phyloP scores from a whole-genome alignment of 2,329 filamentous ascomycete species.

The Hypocrella siamensis region DNA sequence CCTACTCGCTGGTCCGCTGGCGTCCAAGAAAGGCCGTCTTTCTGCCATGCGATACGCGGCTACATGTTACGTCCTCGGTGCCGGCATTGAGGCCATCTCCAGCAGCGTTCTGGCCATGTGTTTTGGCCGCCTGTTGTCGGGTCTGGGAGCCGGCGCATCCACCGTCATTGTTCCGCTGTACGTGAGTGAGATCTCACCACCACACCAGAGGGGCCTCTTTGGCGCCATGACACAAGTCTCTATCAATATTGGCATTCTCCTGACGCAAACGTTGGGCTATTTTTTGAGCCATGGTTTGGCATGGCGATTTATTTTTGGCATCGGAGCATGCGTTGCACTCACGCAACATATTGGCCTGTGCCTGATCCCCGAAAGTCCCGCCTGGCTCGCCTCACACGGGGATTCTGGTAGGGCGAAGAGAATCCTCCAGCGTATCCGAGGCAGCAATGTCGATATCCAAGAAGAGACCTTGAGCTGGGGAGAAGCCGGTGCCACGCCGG shows the following conservation, averaged over 20 bases:
- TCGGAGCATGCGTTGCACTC: slow-evolving; percentile 52
- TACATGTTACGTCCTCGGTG: slow-evolving; percentile 60
- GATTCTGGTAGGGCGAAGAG: slow-evolving; percentile 45
- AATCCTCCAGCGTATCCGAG: slow-evolving; percentile 62
- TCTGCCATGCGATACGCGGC: slow-evolving; percentile 65
- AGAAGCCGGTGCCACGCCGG: slow-evolving; percentile 18
- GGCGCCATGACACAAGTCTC: slow-evolving; percentile 78
- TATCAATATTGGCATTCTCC: slow-evolving; percentile 80
- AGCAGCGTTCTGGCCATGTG: slow-evolving; percentile 50
- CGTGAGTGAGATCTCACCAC: slow-evolving; percentile 80
- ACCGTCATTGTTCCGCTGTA: slow-evolving; percentile 92
- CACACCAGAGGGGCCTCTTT: slow-evolving; percentile 61
- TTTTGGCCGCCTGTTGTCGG: slow-evolving; percentile 63
- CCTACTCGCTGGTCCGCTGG: slow-evolving; percentile 62
- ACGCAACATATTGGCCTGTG: slow-evolving; percentile 56
- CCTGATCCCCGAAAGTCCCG: slow-evolving; percentile 72
- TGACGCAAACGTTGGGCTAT: slow-evolving; percentile 70
- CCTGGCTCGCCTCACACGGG: slow-evolving; percentile 63
- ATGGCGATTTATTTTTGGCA: slow-evolving; percentile 73
- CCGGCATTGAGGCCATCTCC: slow-evolving; percentile 59
- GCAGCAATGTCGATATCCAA: slow-evolving; percentile 49
- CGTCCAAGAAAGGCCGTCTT: slow-evolving; percentile 61
- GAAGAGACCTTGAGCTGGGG: slow-evolving; percentile 55
- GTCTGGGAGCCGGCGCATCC: slow-evolving; percentile 71
- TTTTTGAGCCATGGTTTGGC: slow-evolving; percentile 66